These are phyloP conservation scores for Colletotrichum costaricense DNA, from an alignment of 2,329 filamentous ascomycete species.

Conservation along the genomic window DNA sequence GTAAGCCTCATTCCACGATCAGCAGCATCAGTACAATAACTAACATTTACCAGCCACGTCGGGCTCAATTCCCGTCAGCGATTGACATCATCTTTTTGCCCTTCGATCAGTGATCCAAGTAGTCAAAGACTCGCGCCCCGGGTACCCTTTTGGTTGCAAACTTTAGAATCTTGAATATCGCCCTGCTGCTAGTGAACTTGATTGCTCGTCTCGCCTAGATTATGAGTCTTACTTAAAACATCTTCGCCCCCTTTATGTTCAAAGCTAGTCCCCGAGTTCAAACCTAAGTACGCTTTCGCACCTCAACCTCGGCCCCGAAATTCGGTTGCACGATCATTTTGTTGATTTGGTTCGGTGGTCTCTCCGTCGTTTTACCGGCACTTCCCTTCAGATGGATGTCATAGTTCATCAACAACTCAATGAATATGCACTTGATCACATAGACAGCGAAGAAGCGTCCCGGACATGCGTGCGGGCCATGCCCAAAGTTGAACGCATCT, in stretches of 20 bases:
- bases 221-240: background rate
- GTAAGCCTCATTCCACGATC: background rate
- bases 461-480: constrained; percentile 37
- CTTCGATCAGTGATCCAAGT: fast-evolving
- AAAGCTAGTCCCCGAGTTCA: no score
- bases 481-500: constrained; percentile 55
- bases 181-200: background rate
- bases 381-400: constrained; percentile 22
- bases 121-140: no score
- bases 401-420: constrained; percentile 31
- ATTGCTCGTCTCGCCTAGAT: background rate
- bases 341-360: constrained; percentile 15
- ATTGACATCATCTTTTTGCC: background rate
- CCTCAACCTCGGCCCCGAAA: background rate
- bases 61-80: background rate
- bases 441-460: constrained; percentile 35
- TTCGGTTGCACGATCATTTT: constrained; percentile 11
- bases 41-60: background rate
- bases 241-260: no score
- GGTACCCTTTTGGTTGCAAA: background rate
- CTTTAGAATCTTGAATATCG: background rate
- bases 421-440: constrained; percentile 37
- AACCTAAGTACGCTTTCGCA: constrained; percentile 3
- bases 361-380: background rate
- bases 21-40: no score